Evolutionary conservation across 805 yeast species (phyloP), one percentile per base, ranked within the genome.

Genomic region (Diddensiella transvaalensis): DNA sequence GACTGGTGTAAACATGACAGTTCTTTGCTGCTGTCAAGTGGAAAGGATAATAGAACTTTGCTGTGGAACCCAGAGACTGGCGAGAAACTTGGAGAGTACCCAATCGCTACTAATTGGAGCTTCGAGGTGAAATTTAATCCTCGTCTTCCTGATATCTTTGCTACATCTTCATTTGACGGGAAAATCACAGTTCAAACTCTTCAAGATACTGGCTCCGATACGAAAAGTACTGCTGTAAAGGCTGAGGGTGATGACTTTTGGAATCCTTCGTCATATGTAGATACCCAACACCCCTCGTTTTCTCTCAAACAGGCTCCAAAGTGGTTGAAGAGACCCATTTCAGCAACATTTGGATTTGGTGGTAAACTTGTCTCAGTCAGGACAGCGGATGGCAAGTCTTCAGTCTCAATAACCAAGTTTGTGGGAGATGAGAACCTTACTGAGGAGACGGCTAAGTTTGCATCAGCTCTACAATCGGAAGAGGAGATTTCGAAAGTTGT

Each of bases 1-100:
- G 97, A 93, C 64, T 93, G 99, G 99, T 88, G 96, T 67, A 66
- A 72, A 40, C 83, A 81, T 58, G 99, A 93, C 65, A 79, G 87
- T 42, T 74, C 74, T 43, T 73, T 93, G 55, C 73, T 93, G 58
- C 70, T 93, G 38, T 87, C 97, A n/a, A 79, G 91, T 63, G 97
- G 97, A 51, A 85, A 87, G 60, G 99, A 93, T 67, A 89, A 89
- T 64, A 72, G 87, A 26, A 87, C 95, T 3, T 69, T 82, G 53
- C 71, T 93, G 58, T 93, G 99, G 99, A 88, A 93, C 66, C 96
- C 97, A 22, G 69, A 79, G 46, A 68, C 77, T 18, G 95, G 90
- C 41, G 72, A 71, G 49, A 77, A 79, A 60, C 70, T 91, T 54
- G 95, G 93, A 3, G 86, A 87, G 61, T 93, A 87, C 65, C 97